These are phyloP conservation scores for Pseudotsuga menziesii DNA, from an alignment of 75 land plant species.

Conservation along the genomic window DNA sequence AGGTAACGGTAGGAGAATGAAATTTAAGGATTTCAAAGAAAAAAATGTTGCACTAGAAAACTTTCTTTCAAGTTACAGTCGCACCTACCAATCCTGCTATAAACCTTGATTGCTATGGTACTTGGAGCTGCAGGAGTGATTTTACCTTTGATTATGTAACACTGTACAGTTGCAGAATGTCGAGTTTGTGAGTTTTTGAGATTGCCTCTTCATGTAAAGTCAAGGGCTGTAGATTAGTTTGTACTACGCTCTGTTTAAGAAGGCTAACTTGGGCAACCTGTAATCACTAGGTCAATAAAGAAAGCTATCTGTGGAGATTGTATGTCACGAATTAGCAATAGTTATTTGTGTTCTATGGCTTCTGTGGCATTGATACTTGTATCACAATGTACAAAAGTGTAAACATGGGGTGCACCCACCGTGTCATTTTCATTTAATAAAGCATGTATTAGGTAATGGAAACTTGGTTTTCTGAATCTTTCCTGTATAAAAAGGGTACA, in stretches of 20 bases:
- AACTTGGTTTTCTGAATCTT: too few relatives aligned
- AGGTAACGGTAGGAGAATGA: conserved; percentile 52
- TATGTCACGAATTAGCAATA: background rate
- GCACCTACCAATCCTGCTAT: background rate
- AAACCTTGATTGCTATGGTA: background rate
- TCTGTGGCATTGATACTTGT: background rate
- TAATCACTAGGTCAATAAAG: background rate
- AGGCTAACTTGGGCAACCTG: background rate
- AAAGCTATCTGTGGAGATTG: background rate
- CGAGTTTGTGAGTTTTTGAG: background rate
- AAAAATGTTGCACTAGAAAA: conserved; percentile 27
- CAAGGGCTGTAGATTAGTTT: background rate
- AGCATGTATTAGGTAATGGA: too few relatives aligned
- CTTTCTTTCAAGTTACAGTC: conserved; percentile 13
- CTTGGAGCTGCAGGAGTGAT: background rate
- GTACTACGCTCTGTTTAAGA: background rate
- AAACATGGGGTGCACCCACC: background rate
- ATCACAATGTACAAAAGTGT: background rate
- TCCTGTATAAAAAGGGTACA: too few relatives aligned
- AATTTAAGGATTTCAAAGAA: conserved; percentile 30
- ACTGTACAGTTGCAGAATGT: background rate
- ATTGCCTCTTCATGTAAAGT: background rate
- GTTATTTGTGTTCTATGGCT: too few relatives aligned
- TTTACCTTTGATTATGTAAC: background rate
- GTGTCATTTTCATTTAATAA: background rate